These are phyloP conservation scores for Silene coronaria DNA, from an alignment of 179 eudicot genomes.

Conservation along the genomic window DNA sequence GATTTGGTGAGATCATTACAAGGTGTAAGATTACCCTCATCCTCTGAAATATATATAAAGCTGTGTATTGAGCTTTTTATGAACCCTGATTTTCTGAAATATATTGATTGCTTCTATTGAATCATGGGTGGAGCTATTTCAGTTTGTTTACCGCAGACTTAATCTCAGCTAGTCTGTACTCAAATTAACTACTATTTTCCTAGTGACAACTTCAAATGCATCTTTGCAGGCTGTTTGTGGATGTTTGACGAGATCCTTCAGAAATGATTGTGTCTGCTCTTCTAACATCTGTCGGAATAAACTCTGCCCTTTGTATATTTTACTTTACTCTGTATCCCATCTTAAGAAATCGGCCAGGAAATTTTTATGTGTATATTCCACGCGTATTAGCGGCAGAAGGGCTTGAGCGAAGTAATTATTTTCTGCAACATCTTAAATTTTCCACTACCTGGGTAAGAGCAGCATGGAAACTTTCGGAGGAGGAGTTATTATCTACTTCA, in stretches of 20 bases:
- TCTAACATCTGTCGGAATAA: conserved; percentile 74
- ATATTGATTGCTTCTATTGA: too few species aligned
- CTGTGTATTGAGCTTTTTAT: background rate
- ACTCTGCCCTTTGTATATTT: conserved; percentile 47
- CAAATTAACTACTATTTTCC: background rate
- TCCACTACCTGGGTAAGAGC: conserved; percentile 56
- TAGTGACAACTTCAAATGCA: conserved; percentile 1
- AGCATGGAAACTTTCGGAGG: conserved; percentile 67
- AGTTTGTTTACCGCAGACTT: background rate
- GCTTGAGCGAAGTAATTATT: conserved; percentile 17
- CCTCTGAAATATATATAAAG: too few species aligned
- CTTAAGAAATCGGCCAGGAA: conserved; percentile 60
- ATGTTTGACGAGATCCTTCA: conserved; percentile 16
- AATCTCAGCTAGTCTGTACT: background rate
- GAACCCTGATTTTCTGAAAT: background rate
- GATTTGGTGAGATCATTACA: background rate
- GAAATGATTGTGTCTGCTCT: conserved; percentile 63
- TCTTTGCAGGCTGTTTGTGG: conserved; percentile 21
- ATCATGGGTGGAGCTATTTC: too few species aligned
- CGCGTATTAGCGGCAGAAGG: conserved; percentile 43
- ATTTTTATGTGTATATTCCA: conserved; percentile 47
- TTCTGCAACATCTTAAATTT: conserved; percentile 46
- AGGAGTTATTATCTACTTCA: conserved; percentile 51
- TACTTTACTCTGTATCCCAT: conserved; percentile 55
- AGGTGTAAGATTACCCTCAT: background rate